Evolutionary conservation across 2,329 filamentous ascomycete genomes (phyloP), one percentile per base, ranked within the genome.

Genomic region (Colletotrichum shisoi): DNA sequence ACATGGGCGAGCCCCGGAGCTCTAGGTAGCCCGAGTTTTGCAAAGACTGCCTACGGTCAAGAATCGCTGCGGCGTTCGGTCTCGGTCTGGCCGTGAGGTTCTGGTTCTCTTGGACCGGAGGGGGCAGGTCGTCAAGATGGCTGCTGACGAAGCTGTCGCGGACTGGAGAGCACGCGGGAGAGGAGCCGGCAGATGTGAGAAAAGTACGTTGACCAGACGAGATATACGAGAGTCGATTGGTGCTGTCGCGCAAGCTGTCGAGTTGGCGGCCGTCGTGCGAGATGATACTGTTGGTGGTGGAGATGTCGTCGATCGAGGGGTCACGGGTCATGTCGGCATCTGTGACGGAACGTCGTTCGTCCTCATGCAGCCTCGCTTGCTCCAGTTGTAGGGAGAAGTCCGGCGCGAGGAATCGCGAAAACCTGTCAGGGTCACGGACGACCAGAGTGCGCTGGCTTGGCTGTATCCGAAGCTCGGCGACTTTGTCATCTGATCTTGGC

Each of bases 201-300:
- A 86, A 77, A 3, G 87, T 89, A 65, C 85, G 81, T 72, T 89
- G 86, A 7, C 85, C 84, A 5, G 85, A 87, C 2, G 87, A 89
- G 45, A 87, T 80, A 69, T 82, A 85, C 0, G 87, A 89, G 4
- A 87, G 79, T 6, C 87, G 82, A 69, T 87, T 82, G 1, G 80
- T 79, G 72, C 82, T 85, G 52, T 88, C 84, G 34, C 86, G 80
- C 27, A 89, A 76, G 59, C 74, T 84, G 15, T 90, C 86, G 6
- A 89, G 77, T 58, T 86, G 85, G 37, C 81, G 81, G 17, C 84
- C 86, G 64, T 89, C 87, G 15, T 86, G 83, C 0, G 87, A 89
- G 37, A 84, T 77, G 54, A 85, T 73, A 72, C 85, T 87, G 68
- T 84, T 86, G 17, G 84, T 84, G 0, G 82, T 81, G 2, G 87